A percentile compares a stretch with the other conserved stretches of the same genome.
phyloP scores from a whole-genome alignment of 176 grass and related monocot genomes.

The Cenchrus americanus region DNA sequence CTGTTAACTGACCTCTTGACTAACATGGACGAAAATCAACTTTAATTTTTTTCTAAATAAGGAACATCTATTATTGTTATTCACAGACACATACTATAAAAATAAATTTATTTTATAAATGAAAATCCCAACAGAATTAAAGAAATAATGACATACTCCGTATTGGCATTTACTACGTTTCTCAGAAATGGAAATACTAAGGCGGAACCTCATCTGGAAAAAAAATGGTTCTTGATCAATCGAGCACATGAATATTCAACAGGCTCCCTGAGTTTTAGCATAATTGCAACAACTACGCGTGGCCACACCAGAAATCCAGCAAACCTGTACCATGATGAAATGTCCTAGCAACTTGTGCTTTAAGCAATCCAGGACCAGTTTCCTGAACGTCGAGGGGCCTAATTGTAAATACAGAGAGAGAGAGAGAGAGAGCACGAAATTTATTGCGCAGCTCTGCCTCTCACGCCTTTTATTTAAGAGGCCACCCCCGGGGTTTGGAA shows the following conservation, averaged over 20 bases:
- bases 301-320: background rate
- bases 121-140: background rate
- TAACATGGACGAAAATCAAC: background rate
- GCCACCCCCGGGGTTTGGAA: conserved; percentile 34
- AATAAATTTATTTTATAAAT: background rate
- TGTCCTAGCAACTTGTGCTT: conserved; percentile 21
- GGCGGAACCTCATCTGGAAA: too few relatives aligned
- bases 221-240: too few relatives aligned
- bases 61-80: background rate
- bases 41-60: background rate
- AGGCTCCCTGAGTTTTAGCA: background rate
- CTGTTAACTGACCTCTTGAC: background rate
- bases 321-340: conserved; percentile 12
- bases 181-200: too few relatives aligned
- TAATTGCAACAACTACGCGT: background rate
- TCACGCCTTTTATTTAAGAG: conserved; percentile 50
- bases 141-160: background rate
- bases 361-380: conserved; percentile 42
- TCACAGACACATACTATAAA: background rate
- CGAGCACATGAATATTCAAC: background rate
- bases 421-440: conserved; percentile 30
- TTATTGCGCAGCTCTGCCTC: conserved; percentile 50
- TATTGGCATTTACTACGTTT: background rate
- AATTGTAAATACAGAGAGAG: conserved; percentile 36
- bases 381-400: conserved; percentile 19